Percentiles rank a stretch among this genome's conserved stretches.
These are phyloP conservation scores for Hanseniaspora occidentalis DNA, from an alignment of 805 yeast species.

Conservation along the genomic window DNA sequence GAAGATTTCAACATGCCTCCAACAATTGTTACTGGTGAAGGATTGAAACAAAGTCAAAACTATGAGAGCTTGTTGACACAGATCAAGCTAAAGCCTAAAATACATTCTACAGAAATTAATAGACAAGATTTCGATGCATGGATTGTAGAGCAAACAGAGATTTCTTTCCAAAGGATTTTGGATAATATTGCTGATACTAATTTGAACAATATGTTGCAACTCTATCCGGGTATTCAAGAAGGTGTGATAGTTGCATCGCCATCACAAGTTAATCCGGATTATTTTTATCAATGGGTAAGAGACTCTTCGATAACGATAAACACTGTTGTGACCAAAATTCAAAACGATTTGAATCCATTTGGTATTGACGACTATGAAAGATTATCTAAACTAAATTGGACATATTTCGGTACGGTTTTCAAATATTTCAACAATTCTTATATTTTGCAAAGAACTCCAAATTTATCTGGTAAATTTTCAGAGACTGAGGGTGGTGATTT, in stretches of 20 bases:
- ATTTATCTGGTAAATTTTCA: slow-evolving; percentile 52
- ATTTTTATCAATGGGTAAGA: slow-evolving; percentile 82
- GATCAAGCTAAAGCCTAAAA: slow-evolving; percentile 2
- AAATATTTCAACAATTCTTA: slow-evolving; percentile 49
- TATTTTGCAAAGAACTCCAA: slow-evolving; percentile 50
- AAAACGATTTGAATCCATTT: slow-evolving; percentile 20
- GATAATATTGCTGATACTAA: slow-evolving; percentile 35
- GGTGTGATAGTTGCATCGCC: slow-evolving; percentile 87
- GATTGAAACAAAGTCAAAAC: neutral
- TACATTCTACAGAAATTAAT: slow-evolving; percentile 1
- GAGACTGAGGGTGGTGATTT: slow-evolving; percentile 23
- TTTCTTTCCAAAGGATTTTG: slow-evolving; percentile 32
- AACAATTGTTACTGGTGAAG: neutral
- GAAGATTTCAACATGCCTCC: neutral
- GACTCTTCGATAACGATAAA: slow-evolving; percentile 76
- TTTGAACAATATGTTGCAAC: slow-evolving; percentile 15
- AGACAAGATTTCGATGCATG: slow-evolving; percentile 28
- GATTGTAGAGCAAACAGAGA: slow-evolving; percentile 30
- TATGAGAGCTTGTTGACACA: neutral
- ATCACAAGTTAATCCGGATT: slow-evolving; percentile 57
- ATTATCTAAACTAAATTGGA: slow-evolving; percentile 8
- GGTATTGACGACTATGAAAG: slow-evolving; percentile 14
- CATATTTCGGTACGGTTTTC: slow-evolving; percentile 30
- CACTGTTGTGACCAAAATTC: slow-evolving; percentile 45
- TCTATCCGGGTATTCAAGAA: slow-evolving; percentile 27